Percentiles rank a stretch among this genome's conserved stretches.
These are phyloP conservation scores for Tetragonia tetragonoides DNA, from an alignment of 148 eudicot genomes.

Conservation along the genomic window DNA sequence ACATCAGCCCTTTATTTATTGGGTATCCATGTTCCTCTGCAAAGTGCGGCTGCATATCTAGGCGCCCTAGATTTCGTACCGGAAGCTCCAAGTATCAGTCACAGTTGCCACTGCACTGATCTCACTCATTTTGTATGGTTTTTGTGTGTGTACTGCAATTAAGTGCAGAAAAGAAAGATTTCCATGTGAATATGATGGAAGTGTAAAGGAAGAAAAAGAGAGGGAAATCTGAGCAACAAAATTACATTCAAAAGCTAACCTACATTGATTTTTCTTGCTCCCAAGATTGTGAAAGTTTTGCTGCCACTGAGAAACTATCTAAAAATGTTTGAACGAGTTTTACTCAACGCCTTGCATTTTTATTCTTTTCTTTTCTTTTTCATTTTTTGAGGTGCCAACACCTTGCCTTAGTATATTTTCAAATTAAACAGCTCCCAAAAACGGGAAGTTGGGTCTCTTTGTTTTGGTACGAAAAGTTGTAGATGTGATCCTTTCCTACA, in stretches of 20 bases:
- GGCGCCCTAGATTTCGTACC: slow-evolving; percentile 23
- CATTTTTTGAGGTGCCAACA: neutral
- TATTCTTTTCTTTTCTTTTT: neutral
- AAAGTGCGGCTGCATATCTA: slow-evolving; percentile 18
- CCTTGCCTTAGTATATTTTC: too few species aligned
- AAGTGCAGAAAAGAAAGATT: neutral
- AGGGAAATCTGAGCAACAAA: neutral
- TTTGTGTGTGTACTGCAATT: slow-evolving; percentile 6
- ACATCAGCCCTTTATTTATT: slow-evolving; percentile 9
- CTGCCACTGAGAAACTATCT: neutral
- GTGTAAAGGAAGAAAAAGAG: neutral
- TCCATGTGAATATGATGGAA: slow-evolving; percentile 29
- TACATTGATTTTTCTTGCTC: neutral
- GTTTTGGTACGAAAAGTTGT: too few species aligned
- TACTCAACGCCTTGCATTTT: neutral
- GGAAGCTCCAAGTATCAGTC: slow-evolving; percentile 27
- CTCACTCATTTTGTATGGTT: slow-evolving; percentile 5
- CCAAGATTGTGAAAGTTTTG: neutral
- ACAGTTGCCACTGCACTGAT: slow-evolving; percentile 22
- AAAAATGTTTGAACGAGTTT: neutral
- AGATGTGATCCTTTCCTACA: too few species aligned
- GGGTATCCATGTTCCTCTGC: slow-evolving; percentile 28
- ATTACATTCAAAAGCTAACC: slow-evolving; percentile 7
- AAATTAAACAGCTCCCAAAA: too few species aligned
- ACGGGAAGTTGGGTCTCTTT: neutral